Evolutionary conservation across 1,284 basidiomycete genomes (phyloP).

Genomic region (Ustilago crameri): DNA sequence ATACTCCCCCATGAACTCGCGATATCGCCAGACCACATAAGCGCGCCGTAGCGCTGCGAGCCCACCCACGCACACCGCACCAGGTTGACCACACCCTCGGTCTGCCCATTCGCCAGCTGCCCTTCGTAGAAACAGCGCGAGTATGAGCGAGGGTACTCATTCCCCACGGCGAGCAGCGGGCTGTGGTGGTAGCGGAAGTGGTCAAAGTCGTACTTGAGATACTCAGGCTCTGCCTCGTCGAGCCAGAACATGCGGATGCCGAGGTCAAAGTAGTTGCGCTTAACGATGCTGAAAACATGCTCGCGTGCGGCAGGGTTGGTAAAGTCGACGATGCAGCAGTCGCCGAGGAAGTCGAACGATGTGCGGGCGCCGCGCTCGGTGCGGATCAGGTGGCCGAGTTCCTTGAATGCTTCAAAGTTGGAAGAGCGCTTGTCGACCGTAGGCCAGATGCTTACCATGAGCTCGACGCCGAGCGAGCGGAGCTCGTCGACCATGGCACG

Average conservation of each 20-base stretch:
- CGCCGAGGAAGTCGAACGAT: slow-evolving; percentile 20
- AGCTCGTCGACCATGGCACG: slow-evolving; percentile 34
- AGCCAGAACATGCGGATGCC: slow-evolving; percentile 38
- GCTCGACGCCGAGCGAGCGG: slow-evolving; percentile 11
- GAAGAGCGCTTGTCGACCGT: slow-evolving; percentile 26
- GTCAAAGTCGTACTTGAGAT: slow-evolving; percentile 26
- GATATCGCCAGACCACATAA: slow-evolving; percentile 36
- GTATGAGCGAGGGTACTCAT: slow-evolving; percentile 31
- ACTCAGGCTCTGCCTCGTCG: slow-evolving; percentile 40
- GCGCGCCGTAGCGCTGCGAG: slow-evolving; percentile 24
- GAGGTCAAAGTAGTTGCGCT: slow-evolving; percentile 21
- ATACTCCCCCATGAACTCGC: slow-evolving; percentile 30
- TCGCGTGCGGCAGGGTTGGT: slow-evolving; percentile 20
- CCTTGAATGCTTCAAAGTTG: slow-evolving; percentile 23
- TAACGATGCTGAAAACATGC: slow-evolving; percentile 20
- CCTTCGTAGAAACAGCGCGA: slow-evolving; percentile 31
- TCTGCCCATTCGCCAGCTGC: slow-evolving; percentile 16
- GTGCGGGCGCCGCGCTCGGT: slow-evolving; percentile 22
- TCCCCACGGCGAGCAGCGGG: slow-evolving; percentile 23
- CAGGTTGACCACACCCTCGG: slow-evolving; percentile 19
- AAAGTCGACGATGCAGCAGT: slow-evolving; percentile 28
- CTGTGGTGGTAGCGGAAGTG: slow-evolving; percentile 27
- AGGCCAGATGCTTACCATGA: slow-evolving; percentile 42
- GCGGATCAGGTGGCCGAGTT: slow-evolving; percentile 19
- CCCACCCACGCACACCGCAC: slow-evolving; percentile 35